These are phyloP conservation scores for Laetiporus sulphureus DNA, from an alignment of 1,284 basidiomycete species.

Conservation along the genomic window DNA sequence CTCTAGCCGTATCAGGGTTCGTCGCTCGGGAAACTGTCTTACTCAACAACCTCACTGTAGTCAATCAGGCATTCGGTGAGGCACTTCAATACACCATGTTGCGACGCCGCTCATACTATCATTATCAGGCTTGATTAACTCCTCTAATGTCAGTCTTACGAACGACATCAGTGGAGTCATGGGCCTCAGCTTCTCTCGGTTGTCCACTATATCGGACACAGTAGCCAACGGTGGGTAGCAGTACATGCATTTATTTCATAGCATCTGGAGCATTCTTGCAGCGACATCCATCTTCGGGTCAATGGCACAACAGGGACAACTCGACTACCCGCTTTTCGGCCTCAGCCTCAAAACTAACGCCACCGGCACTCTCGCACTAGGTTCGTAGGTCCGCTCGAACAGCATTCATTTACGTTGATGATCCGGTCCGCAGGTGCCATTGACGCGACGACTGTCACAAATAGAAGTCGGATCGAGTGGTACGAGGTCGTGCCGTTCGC, in stretches of 20 bases:
- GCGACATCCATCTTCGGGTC: slow-evolving; percentile 61
- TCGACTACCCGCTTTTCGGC: slow-evolving; percentile 71
- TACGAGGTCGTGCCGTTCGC: slow-evolving; percentile 68
- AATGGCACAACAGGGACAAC: slow-evolving; percentile 52
- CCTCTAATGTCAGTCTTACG: slow-evolving; percentile 53
- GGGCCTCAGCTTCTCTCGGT: slow-evolving; percentile 67
- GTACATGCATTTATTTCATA: too few species aligned
- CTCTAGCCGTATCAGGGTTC: slow-evolving; percentile 56
- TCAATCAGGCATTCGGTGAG: slow-evolving; percentile 60
- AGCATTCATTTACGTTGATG: too few species aligned
- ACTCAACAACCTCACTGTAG: slow-evolving; percentile 49
- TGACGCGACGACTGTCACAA: slow-evolving; percentile 58
- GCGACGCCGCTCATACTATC: background rate
- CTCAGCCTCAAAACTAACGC: slow-evolving; percentile 52
- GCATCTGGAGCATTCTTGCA: slow-evolving; percentile 17
- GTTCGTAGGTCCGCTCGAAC: slow-evolving; percentile 37
- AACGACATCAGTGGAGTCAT: slow-evolving; percentile 65
- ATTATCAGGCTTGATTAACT: slow-evolving; percentile 46
- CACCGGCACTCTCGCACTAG: slow-evolving; percentile 57
- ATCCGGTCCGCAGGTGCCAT: slow-evolving; percentile 51
- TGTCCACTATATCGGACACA: slow-evolving; percentile 49
- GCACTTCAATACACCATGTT: background rate
- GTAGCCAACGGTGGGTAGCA: slow-evolving; percentile 43
- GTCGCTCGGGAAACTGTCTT: slow-evolving; percentile 57
- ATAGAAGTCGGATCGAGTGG: slow-evolving; percentile 58